Percentiles rank a stretch among this genome's conserved stretches.
phyloP scores from a whole-genome alignment of 2,329 filamentous ascomycete species.

The Xylariaceae sp. region DNA sequence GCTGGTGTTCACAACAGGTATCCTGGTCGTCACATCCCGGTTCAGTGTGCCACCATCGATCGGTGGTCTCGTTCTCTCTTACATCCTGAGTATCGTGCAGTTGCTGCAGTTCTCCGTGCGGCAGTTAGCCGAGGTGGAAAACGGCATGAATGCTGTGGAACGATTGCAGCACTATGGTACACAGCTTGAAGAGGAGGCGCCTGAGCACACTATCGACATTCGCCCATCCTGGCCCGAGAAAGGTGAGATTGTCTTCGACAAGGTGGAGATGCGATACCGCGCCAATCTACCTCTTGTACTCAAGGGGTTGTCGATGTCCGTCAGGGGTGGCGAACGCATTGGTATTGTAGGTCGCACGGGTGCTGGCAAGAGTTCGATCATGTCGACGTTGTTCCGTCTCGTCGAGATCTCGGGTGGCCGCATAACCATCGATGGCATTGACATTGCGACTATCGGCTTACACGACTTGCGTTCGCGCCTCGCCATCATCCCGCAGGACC shows the following conservation, averaged over 20 bases:
- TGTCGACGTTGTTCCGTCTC: conserved; percentile 75
- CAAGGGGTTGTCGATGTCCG: conserved; percentile 64
- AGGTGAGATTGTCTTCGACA: conserved; percentile 72
- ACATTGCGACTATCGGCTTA: conserved; percentile 69
- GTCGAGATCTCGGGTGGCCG: conserved; percentile 59
- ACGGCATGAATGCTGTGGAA: conserved; percentile 96
- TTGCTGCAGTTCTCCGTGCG: conserved; percentile 95
- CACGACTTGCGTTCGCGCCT: conserved; percentile 70
- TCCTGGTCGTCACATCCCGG: conserved; percentile 85
- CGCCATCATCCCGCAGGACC: conserved; percentile 80
- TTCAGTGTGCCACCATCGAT: conserved; percentile 82
- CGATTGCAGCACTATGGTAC: conserved; percentile 86
- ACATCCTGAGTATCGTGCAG: conserved; percentile 88
- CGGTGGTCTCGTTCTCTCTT: conserved; percentile 81
- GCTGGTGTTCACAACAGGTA: conserved; percentile 81
- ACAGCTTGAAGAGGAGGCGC: conserved; percentile 81
- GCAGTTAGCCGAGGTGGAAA: conserved; percentile 91
- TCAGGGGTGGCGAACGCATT: conserved; percentile 70
- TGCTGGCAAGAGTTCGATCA: conserved; percentile 78
- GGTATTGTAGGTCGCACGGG: conserved; percentile 78
- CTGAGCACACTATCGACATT: conserved; percentile 69
- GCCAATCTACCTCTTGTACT: conserved; percentile 67
- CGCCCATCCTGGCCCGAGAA: conserved; percentile 75
- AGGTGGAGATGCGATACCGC: conserved; percentile 76
- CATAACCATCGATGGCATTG: conserved; percentile 60